Conservation (phyloP, 2,329 filamentous ascomycete genomes). For the Ceratocystis alfenasii region DNA sequence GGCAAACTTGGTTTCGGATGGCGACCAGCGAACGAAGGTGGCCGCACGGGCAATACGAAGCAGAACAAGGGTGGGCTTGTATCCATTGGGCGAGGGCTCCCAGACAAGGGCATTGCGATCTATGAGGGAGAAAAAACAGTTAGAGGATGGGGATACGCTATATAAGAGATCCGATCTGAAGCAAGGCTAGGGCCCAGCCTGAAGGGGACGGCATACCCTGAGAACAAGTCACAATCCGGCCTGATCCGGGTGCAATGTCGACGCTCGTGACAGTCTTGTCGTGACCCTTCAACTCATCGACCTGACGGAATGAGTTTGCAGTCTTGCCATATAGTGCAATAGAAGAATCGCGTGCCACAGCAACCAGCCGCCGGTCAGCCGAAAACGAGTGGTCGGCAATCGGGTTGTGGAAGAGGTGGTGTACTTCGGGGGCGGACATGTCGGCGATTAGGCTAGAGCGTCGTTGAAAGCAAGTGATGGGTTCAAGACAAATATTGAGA, state of each 20-base stretch:
- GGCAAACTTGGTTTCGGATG: slow-evolving; percentile 92
- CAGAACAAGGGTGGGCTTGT: slow-evolving; percentile 93
- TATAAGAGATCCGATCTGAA: background rate
- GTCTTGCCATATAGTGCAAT: slow-evolving; percentile 75
- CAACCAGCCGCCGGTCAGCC: slow-evolving; percentile 74
- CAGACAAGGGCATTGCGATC: slow-evolving; percentile 97
- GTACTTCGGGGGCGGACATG: slow-evolving; percentile 81
- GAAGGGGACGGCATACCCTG: slow-evolving; percentile 50
- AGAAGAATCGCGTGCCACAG: slow-evolving; percentile 78
- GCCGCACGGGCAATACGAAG: slow-evolving; percentile 94
- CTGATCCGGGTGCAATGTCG: slow-evolving; percentile 81
- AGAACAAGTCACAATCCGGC: slow-evolving; percentile 93
- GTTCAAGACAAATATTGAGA: background rate
- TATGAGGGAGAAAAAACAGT: slow-evolving; percentile 29
- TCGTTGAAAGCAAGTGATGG: slow-evolving; percentile 28
- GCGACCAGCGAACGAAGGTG: slow-evolving; percentile 94
- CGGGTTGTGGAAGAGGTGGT: slow-evolving; percentile 91
- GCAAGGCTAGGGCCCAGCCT: background rate
- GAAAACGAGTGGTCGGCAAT: slow-evolving; percentile 99
- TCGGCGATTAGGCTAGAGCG: background rate
- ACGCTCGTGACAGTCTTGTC: slow-evolving; percentile 96
- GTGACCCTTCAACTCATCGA: slow-evolving; percentile 89
- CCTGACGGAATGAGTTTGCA: slow-evolving; percentile 65
- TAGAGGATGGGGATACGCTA: background rate
- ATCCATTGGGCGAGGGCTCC: slow-evolving; percentile 84